Conservation (phyloP, 208 protist genomes). For the Histomonas meleagridis region DNA sequence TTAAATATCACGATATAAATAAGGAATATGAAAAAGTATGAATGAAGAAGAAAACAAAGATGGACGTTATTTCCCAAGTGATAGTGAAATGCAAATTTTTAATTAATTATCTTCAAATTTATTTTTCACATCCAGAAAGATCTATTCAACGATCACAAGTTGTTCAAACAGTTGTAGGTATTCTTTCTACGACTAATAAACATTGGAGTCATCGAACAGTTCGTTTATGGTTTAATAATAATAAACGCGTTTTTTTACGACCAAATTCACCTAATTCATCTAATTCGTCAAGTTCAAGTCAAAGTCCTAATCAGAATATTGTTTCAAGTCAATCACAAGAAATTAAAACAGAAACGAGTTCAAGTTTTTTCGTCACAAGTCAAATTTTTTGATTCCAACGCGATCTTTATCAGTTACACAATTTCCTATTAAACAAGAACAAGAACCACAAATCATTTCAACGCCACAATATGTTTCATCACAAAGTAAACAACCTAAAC, state of each 20-base stretch:
- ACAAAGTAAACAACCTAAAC: background rate
- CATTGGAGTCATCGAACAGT: slow-evolving; percentile 3
- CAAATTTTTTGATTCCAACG: background rate
- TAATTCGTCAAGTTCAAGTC: background rate
- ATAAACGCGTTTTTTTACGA: slow-evolving; percentile 3
- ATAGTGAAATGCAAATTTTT: background rate
- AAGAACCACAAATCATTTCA: background rate
- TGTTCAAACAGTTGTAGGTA: background rate
- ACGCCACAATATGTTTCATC: background rate
- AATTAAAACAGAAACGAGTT: too few relatives aligned
- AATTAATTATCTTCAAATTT: slow-evolving; percentile 18
- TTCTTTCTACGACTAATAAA: background rate
- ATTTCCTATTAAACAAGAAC: background rate
- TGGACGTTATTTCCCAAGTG: slow-evolving; percentile 1
- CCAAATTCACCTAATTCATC: background rate
- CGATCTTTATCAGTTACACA: slow-evolving; percentile 19
- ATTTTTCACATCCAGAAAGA: slow-evolving; percentile 29
- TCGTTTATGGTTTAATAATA: slow-evolving; percentile 31
- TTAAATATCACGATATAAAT: too few relatives aligned
- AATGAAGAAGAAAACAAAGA: background rate
- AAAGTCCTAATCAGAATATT: background rate
- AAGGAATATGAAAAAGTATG: too few relatives aligned
- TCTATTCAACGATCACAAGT: slow-evolving; percentile 10
- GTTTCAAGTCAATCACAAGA: too few relatives aligned
- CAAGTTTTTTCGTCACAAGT: background rate